phyloP scores from a whole-genome alignment of 2,329 filamentous ascomycete genomes.

The Fusarium globosum region DNA sequence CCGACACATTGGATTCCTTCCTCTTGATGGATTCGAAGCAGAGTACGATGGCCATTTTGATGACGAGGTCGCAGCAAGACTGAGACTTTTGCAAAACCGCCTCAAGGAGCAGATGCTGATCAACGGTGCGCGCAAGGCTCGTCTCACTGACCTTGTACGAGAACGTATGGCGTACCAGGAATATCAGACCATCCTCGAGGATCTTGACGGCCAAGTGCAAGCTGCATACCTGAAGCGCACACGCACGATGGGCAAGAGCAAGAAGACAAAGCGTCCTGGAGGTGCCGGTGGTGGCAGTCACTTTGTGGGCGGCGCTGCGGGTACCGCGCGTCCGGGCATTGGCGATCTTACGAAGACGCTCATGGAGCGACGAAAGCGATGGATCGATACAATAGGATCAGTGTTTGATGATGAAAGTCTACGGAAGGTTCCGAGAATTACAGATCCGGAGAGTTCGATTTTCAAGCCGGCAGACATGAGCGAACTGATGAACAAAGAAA shows the following conservation, averaged over 20 bases:
- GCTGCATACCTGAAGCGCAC: constrained; percentile 96
- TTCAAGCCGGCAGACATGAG: constrained; percentile 81
- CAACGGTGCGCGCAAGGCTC: constrained; percentile 91
- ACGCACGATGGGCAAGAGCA: constrained; percentile 91
- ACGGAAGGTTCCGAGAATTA: constrained; percentile 73
- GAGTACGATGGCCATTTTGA: constrained; percentile 93
- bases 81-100: constrained; percentile 85
- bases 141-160: constrained; percentile 86
- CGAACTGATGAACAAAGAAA: constrained; percentile 77
- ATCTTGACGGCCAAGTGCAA: constrained; percentile 94
- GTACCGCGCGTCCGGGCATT: constrained; percentile 80
- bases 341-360: constrained; percentile 91
- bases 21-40: constrained; percentile 70
- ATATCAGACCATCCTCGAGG: constrained; percentile 95
- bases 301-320: constrained; percentile 66
- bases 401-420: constrained; percentile 89
- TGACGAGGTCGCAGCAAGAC: constrained; percentile 90
- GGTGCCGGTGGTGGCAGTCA: constrained; percentile 79
- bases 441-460: constrained; percentile 74
- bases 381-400: constrained; percentile 90
- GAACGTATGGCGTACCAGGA: constrained; percentile 97
- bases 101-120: constrained; percentile 85
- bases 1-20: constrained; percentile 87
- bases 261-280: constrained; percentile 85
- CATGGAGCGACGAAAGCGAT: constrained; percentile 90